Conservation (phyloP, 768 basidiomycete species). For the Trametes meyenii region DNA sequence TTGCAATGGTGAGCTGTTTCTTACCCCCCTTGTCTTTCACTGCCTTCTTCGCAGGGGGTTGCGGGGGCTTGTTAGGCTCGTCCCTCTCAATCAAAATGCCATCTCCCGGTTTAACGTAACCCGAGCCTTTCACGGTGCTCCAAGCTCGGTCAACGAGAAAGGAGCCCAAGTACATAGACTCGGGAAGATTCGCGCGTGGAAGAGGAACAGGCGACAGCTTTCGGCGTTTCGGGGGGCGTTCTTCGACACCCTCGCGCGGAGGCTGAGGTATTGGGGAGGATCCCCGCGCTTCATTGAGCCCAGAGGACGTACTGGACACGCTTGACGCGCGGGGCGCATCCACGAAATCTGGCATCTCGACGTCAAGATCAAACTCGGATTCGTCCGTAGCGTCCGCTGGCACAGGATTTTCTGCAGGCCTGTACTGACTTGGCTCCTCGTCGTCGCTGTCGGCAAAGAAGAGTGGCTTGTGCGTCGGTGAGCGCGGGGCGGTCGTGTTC, state of each 20-base stretch:
- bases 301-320: constrained; percentile 43
- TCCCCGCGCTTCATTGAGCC: constrained; percentile 17
- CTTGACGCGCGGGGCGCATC: constrained; percentile 40
- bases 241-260: constrained; percentile 13
- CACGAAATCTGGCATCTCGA: constrained; percentile 31
- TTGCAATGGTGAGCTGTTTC: constrained; percentile 66
- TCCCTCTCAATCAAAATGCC: constrained; percentile 61
- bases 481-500: background rate
- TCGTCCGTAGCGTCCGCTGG: background rate
- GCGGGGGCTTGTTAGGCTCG: constrained; percentile 37
- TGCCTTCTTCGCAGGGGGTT: constrained; percentile 13
- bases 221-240: constrained; percentile 53
- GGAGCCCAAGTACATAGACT: constrained; percentile 60
- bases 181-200: constrained; percentile 26
- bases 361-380: constrained; percentile 21
- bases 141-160: constrained; percentile 73
- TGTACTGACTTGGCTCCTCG: constrained; percentile 32
- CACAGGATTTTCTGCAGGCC: background rate
- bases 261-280: constrained; percentile 32
- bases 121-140: constrained; percentile 76
- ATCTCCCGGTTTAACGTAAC: constrained; percentile 71
- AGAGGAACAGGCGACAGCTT: constrained; percentile 35
- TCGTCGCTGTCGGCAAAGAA: constrained; percentile 51
- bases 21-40: constrained; percentile 45
- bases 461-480: constrained; percentile 34